phyloP scores from a whole-genome alignment of 164 flowering plant species.

The Tetracentron sinense region DNA sequence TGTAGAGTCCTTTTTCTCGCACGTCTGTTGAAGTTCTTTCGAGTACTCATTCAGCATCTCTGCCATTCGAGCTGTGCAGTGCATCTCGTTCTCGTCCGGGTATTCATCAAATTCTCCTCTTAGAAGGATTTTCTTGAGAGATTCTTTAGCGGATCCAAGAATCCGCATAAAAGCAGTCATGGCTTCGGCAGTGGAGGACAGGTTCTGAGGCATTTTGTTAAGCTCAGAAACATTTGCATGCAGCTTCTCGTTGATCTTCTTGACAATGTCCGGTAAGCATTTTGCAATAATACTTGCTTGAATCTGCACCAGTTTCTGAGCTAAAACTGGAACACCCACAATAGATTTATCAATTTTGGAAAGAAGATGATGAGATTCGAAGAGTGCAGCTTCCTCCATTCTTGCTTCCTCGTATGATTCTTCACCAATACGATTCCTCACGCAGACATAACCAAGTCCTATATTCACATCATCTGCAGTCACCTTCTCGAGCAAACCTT shows the following conservation, averaged over 20 bases:
- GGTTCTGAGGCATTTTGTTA: conserved; percentile 22
- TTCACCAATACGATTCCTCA: conserved; percentile 42
- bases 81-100: conserved; percentile 21
- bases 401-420: conserved; percentile 40
- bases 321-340: conserved; percentile 33
- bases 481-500: too few relatives aligned
- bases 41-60: conserved; percentile 28
- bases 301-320: conserved; percentile 29
- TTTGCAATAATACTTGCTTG: conserved; percentile 27
- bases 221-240: conserved; percentile 17
- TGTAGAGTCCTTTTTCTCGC: background rate
- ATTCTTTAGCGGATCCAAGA: conserved; percentile 27
- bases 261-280: conserved; percentile 30
- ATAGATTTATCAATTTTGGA: too few relatives aligned
- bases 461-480: conserved; percentile 42
- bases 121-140: conserved; percentile 25
- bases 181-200: conserved; percentile 26
- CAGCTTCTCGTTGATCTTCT: conserved; percentile 29
- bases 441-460: conserved; percentile 42
- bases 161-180: conserved; percentile 30
- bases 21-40: conserved; percentile 10
- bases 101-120: conserved; percentile 39
- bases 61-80: too few relatives aligned
- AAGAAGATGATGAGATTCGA: conserved; percentile 25
- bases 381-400: conserved; percentile 25